These are phyloP conservation scores for Trametes pubescens DNA, from an alignment of 1,284 basidiomycete species.

Conservation along the genomic window DNA sequence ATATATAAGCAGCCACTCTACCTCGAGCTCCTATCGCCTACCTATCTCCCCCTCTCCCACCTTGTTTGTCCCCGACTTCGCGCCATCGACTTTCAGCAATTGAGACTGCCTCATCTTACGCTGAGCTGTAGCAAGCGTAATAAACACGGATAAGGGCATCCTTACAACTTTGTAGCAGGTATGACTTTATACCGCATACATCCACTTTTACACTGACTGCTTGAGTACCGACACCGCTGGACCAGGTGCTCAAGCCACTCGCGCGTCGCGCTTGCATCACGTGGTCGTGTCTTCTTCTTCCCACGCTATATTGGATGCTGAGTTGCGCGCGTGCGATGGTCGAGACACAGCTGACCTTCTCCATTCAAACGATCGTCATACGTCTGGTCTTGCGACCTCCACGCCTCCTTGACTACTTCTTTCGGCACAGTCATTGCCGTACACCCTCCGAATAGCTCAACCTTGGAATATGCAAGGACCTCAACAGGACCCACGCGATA, in stretches of 20 bases:
- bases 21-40: no score
- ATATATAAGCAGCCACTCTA: no score
- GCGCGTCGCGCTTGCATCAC: constrained; percentile 9
- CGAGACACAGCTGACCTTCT: constrained; percentile 24
- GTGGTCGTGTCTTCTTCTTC: constrained; percentile 21
- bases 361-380: constrained; percentile 24
- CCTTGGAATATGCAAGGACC: neutral
- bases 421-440: constrained; percentile 15
- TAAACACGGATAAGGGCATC: no score
- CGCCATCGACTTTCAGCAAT: no score
- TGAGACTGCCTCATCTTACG: no score
- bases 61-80: no score
- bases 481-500: constrained; percentile 1
- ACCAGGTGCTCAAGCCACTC: neutral
- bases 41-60: no score
- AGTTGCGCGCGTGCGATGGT: neutral
- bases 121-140: no score
- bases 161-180: no score
- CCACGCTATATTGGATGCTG: constrained; percentile 8
- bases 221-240: no score
- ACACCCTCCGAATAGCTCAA: neutral
- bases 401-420: constrained; percentile 13
- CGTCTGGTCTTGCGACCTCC: constrained; percentile 21
- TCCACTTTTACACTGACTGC: no score
- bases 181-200: no score